Conservation (phyloP, 2,329 filamentous ascomycete genomes). For the Lachnellula cervina region DNA sequence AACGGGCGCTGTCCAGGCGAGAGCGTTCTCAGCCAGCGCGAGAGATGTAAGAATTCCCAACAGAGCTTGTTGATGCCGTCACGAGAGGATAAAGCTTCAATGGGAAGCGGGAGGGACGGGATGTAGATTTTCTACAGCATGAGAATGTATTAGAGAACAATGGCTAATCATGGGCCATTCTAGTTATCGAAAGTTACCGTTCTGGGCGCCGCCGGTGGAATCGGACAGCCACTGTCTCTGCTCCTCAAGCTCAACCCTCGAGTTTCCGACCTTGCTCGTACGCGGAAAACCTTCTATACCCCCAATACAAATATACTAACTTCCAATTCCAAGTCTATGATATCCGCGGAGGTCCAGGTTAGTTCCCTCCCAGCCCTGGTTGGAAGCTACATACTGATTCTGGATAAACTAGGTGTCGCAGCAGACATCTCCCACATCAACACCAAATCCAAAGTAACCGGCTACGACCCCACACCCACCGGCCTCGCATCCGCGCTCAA, state of each 20-base stretch:
- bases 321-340: conserved; percentile 62
- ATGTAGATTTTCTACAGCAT: neutral
- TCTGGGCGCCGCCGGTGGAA: conserved; percentile 94
- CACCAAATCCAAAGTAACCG: conserved; percentile 92
- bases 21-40: conserved; percentile 76
- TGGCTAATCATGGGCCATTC: conserved; percentile 18
- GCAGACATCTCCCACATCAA: conserved; percentile 99
- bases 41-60: conserved; percentile 57
- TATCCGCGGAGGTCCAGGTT: conserved; percentile 90
- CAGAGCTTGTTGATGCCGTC: too few species aligned
- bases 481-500: conserved; percentile 77
- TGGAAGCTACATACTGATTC: conserved; percentile 19
- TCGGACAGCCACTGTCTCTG: conserved; percentile 95
- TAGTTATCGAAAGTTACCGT: conserved; percentile 97
- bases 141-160: conserved; percentile 3
- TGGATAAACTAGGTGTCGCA: conserved; percentile 69
- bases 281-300: neutral
- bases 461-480: conserved; percentile 72
- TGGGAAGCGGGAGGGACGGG: neutral
- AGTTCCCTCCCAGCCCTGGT: conserved; percentile 32
- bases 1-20: conserved; percentile 59
- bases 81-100: neutral
- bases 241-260: conserved; percentile 98
- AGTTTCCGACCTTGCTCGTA: conserved; percentile 42
- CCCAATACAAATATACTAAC: neutral